Percentiles rank a stretch among this genome's conserved stretches.
Conservation (phyloP, 2,329 filamentous ascomycete species). For the Leptographium radiaticola region DNA sequence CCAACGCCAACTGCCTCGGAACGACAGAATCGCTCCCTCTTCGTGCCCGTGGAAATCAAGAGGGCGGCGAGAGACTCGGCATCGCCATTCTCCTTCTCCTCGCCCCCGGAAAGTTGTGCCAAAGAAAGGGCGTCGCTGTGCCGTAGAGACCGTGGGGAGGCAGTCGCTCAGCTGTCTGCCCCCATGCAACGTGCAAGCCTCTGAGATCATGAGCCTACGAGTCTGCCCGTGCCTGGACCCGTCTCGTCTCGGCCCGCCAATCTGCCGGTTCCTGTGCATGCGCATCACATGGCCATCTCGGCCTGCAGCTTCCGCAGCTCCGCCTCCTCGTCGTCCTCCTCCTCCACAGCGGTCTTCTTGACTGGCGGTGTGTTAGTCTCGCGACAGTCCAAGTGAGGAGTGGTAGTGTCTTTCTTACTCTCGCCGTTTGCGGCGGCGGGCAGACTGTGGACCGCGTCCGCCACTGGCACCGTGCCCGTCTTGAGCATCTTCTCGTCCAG, state of each 20-base stretch:
- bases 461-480: constrained; percentile 72
- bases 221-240: not conserved
- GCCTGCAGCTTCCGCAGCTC: constrained; percentile 87
- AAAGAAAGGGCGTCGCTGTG: not conserved
- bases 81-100: not conserved
- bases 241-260: not conserved
- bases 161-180: not conserved
- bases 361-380: constrained; percentile 21
- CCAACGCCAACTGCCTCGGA: not conserved
- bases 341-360: constrained; percentile 37
- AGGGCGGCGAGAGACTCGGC: not conserved
- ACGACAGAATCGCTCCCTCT: not conserved
- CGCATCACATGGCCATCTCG: constrained; percentile 81
- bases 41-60: not conserved
- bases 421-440: constrained; percentile 63
- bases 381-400: not conserved
- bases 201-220: not conserved
- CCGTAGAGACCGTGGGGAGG: not conserved
- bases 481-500: constrained; percentile 90
- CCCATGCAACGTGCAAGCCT: not conserved
- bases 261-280: not conserved
- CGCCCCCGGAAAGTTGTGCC: not conserved
- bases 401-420: constrained; percentile 41
- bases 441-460: constrained; percentile 63
- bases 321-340: constrained; percentile 91